These are phyloP conservation scores for Pelargonium fulgidum DNA, from an alignment of 441 rosid species.

Conservation along the genomic window DNA sequence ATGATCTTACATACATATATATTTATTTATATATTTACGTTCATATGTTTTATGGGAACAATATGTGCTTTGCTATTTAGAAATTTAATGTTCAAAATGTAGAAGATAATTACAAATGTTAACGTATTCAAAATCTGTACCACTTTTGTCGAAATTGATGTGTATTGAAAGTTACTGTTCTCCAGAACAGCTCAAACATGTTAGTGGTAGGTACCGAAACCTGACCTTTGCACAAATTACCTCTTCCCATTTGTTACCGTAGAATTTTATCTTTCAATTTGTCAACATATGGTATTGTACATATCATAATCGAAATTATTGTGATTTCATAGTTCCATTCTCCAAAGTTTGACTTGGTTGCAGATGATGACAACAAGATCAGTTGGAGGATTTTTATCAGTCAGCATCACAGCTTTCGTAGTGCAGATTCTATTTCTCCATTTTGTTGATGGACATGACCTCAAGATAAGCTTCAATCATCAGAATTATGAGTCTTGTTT, in stretches of 20 bases:
- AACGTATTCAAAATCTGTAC: slow-evolving; percentile 6
- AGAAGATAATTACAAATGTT: background rate
- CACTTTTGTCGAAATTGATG: slow-evolving; percentile 7
- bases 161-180: background rate
- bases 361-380: slow-evolving; percentile 5
- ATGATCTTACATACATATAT: too few species aligned
- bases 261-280: background rate
- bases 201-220: background rate
- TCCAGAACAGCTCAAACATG: background rate
- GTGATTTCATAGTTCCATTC: background rate
- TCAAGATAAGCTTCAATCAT: background rate
- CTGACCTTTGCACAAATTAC: slow-evolving; percentile 4
- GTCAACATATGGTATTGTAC: background rate
- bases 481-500: background rate
- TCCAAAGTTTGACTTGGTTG: slow-evolving; percentile 3
- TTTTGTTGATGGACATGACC: background rate
- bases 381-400: background rate
- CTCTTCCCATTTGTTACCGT: background rate
- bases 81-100: background rate
- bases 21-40: background rate
- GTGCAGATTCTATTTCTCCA: slow-evolving; percentile 5
- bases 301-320: background rate
- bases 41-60: background rate
- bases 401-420: slow-evolving; percentile 4
- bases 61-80: background rate